A percentile compares a stretch with the other conserved stretches of the same genome.
These are phyloP conservation scores for Epichloe sp. DNA, from an alignment of 2,329 filamentous ascomycete genomes.

Conservation along the genomic window DNA sequence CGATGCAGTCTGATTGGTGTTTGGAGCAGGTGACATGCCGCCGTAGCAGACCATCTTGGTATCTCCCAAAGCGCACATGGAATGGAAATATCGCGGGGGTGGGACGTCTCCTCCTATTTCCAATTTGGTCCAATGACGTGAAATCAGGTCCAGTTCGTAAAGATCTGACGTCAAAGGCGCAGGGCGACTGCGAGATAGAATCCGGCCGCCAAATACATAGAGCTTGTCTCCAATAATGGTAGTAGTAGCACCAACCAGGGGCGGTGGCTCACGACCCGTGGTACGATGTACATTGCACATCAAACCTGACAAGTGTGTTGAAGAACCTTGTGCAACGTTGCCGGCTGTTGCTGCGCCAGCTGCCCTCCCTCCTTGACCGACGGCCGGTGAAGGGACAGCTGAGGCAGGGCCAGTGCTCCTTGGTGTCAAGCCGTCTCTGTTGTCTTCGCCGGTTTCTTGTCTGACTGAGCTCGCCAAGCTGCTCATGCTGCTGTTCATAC, in stretches of 20 bases:
- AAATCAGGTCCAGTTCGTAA: conserved; percentile 85
- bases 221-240: conserved; percentile 91
- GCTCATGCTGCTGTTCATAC: conserved; percentile 34
- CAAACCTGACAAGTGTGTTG: conserved; percentile 48
- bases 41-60: conserved; percentile 97
- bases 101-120: conserved; percentile 76
- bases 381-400: conserved; percentile 42
- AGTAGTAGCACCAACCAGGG: conserved; percentile 86
- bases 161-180: conserved; percentile 74
- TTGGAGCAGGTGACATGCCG: conserved; percentile 73
- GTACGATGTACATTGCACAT: conserved; percentile 71
- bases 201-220: conserved; percentile 88
- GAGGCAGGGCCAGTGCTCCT: conserved; percentile 41
- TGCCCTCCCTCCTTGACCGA: conserved; percentile 21
- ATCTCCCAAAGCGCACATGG: conserved; percentile 83
- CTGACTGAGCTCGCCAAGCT: conserved; percentile 28
- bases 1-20: conserved; percentile 31
- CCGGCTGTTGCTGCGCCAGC: conserved; percentile 15
- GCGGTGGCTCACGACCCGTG: conserved; percentile 80
- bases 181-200: conserved; percentile 72
- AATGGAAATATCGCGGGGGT: conserved; percentile 95
- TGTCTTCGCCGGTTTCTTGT: conserved; percentile 33
- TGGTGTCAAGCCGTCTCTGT: conserved; percentile 33
- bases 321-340: conserved; percentile 33
- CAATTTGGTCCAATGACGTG: conserved; percentile 84